A percentile compares a stretch with the other conserved stretches of the same genome.
Conservation (phyloP, 2,329 filamentous ascomycete genomes). For the Ophiostoma quercus region DNA sequence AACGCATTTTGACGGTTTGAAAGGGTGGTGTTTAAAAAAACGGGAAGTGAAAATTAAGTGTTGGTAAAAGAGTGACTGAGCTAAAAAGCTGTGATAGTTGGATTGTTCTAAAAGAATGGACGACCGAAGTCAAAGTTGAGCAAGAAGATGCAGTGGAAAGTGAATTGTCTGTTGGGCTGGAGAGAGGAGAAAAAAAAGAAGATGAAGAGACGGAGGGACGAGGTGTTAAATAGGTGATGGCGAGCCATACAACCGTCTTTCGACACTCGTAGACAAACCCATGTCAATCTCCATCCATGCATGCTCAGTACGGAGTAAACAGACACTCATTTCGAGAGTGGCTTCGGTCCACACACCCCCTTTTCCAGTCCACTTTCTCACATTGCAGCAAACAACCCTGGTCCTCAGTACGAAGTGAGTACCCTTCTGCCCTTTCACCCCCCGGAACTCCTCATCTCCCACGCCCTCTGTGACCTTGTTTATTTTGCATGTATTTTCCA, state of each 20-base stretch:
- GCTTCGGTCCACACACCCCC: constrained; percentile 20
- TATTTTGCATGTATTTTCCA: constrained; percentile 7
- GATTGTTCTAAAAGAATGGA: constrained; percentile 37
- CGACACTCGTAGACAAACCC: neutral
- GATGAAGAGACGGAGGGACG: constrained; percentile 24
- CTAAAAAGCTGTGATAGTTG: constrained; percentile 28
- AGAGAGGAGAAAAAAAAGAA: constrained; percentile 33
- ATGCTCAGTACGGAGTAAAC: constrained; percentile 8
- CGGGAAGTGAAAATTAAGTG: constrained; percentile 24
- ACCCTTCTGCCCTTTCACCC: neutral
- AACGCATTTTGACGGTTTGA: constrained; percentile 56
- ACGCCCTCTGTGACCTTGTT: constrained; percentile 13
- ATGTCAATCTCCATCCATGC: constrained; percentile 8
- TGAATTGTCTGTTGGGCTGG: constrained; percentile 34
- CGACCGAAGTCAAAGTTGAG: constrained; percentile 40
- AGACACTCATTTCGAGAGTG: constrained; percentile 12
- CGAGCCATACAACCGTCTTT: neutral
- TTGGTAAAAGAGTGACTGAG: constrained; percentile 26
- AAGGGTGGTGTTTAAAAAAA: neutral
- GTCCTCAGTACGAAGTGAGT: neutral
- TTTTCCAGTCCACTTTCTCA: constrained; percentile 22
- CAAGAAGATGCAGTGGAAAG: constrained; percentile 30
- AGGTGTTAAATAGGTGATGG: constrained; percentile 35
- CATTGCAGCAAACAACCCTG: constrained; percentile 8
- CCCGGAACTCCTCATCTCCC: constrained; percentile 23